phyloP scores from a whole-genome alignment of 495 filamentous ascomycete genomes.

The Ramalina intermedia region DNA sequence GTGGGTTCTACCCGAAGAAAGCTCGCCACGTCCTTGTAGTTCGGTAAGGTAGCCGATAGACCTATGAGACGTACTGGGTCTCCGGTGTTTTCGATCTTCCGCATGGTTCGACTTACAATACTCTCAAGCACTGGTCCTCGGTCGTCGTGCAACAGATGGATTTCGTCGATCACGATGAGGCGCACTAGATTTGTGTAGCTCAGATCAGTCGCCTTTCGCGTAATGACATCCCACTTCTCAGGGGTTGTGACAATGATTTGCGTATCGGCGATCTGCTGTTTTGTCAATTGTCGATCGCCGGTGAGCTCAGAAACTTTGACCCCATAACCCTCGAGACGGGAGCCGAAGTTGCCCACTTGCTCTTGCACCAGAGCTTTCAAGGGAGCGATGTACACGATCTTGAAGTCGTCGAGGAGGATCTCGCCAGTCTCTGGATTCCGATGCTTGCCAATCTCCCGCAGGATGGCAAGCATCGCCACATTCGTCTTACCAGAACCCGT shows the following conservation, averaged over 20 bases:
- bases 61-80: conserved; percentile 84
- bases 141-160: conserved; percentile 94
- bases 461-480: conserved; percentile 91
- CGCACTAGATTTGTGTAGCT: conserved; percentile 95
- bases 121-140: conserved; percentile 94
- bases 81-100: conserved; percentile 82
- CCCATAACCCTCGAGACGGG: conserved; percentile 76
- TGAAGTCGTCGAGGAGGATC: conserved; percentile 89
- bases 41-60: conserved; percentile 87
- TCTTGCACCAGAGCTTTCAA: conserved; percentile 93
- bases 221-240: conserved; percentile 99
- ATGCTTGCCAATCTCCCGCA: conserved; percentile 93
- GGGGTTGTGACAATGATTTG: conserved; percentile 98
- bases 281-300: conserved; percentile 94
- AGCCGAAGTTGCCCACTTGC: conserved; percentile 93
- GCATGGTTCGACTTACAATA: conserved; percentile 88
- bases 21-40: conserved; percentile 90
- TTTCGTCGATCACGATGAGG: conserved; percentile 92
- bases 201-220: conserved; percentile 89
- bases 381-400: conserved; percentile 90
- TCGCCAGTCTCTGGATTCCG: conserved; percentile 74
- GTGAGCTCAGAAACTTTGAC: conserved; percentile 88
- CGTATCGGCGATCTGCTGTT: conserved; percentile 94
- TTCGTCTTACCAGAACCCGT: conserved; percentile 98
- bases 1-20: conserved; percentile 83